These are phyloP conservation scores for Vinca minor DNA, from an alignment of 257 asterid genomes.

Conservation along the genomic window DNA sequence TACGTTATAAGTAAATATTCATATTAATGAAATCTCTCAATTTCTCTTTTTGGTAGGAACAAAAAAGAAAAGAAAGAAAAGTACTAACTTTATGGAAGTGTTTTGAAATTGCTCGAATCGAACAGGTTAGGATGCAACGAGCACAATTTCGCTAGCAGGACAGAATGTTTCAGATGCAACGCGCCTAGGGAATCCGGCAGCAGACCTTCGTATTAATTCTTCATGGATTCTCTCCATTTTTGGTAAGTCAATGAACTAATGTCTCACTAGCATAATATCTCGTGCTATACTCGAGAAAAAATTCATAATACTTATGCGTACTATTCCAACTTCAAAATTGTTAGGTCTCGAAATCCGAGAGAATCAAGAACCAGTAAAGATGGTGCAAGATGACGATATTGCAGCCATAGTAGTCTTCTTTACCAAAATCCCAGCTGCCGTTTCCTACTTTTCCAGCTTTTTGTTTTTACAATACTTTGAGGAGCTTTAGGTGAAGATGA, in stretches of 20 bases:
- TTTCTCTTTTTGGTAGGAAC: too few relatives aligned
- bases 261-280: neutral
- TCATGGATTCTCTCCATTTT: constrained; percentile 54
- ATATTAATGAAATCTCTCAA: too few relatives aligned
- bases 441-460: constrained; percentile 22
- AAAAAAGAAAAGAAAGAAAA: too few relatives aligned
- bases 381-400: constrained; percentile 5
- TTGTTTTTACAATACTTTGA: constrained; percentile 18
- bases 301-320: neutral
- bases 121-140: constrained; percentile 84
- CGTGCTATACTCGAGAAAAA: neutral
- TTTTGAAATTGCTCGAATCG: neutral
- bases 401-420: too few relatives aligned
- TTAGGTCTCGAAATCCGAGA: constrained; percentile 40
- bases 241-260: constrained; percentile 28
- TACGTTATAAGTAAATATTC: too few relatives aligned
- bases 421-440: constrained; percentile 17
- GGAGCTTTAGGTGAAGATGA: constrained; percentile 17
- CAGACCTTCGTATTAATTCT: constrained; percentile 46
- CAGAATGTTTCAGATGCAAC: constrained; percentile 96
- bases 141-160: constrained; percentile 94
- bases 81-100: too few relatives aligned
- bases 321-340: neutral
- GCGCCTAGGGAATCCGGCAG: constrained; percentile 78
- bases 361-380: constrained; percentile 30